These are phyloP conservation scores for Aspergillus egyptiacus DNA, from an alignment of 495 filamentous ascomycete species.

Conservation along the genomic window DNA sequence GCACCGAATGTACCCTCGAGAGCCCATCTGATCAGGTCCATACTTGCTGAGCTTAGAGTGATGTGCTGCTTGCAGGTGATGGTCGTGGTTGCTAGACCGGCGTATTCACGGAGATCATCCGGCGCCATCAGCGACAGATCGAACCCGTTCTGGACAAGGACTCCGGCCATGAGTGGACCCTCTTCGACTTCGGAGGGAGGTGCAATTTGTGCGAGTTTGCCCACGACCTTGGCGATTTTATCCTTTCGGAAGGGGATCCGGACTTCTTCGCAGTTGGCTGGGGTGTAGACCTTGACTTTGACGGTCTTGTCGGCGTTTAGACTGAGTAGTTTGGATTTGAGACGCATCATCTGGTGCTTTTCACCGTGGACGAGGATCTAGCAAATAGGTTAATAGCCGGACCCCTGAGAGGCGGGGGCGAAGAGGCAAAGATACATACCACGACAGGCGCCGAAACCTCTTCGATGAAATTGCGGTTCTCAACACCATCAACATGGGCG, in stretches of 20 bases:
- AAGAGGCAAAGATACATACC: constrained; percentile 49
- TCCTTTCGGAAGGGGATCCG: constrained; percentile 93
- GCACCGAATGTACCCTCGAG: constrained; percentile 89
- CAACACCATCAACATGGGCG: constrained; percentile 92
- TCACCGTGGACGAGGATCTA: constrained; percentile 93
- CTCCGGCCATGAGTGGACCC: constrained; percentile 67
- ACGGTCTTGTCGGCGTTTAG: constrained; percentile 73
- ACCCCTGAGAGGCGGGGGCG: not conserved
- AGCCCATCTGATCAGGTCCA: constrained; percentile 89
- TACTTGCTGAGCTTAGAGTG: constrained; percentile 76
- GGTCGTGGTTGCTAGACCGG: constrained; percentile 86
- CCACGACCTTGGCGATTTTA: constrained; percentile 93
- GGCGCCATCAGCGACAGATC: constrained; percentile 94
- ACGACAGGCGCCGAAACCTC: constrained; percentile 87
- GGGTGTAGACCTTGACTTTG: constrained; percentile 86
- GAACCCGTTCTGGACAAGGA: constrained; percentile 94
- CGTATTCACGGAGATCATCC: constrained; percentile 91
- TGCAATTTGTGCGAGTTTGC: constrained; percentile 76
- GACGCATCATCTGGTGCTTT: constrained; percentile 94
- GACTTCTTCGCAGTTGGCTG: constrained; percentile 92
- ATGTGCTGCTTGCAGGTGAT: constrained; percentile 87
- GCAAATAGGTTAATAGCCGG: constrained; percentile 1
- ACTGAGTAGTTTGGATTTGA: constrained; percentile 90
- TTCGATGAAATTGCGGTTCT: constrained; percentile 93
- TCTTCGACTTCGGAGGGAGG: constrained; percentile 52